Percentiles rank a stretch among this genome's conserved stretches.
Conservation (phyloP, 345 rosid species). For the Punica granatum region DNA sequence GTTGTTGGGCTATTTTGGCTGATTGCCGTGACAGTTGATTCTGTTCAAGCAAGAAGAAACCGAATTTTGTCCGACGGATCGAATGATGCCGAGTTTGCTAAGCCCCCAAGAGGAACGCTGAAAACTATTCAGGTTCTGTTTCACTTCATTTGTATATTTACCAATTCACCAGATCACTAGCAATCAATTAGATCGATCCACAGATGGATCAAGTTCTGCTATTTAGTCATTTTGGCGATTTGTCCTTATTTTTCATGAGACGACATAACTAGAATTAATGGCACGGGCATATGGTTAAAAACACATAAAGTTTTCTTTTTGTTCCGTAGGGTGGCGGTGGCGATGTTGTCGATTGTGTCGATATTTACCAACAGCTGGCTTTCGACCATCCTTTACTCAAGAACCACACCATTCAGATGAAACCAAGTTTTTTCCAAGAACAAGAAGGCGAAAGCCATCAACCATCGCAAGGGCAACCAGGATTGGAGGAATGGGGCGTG, state of each 20-base stretch:
- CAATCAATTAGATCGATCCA: no score
- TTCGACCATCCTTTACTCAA: slow-evolving; percentile 22
- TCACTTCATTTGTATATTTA: no score
- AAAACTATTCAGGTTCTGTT: not conserved
- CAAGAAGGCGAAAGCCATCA: not conserved
- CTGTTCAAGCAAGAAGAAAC: not conserved
- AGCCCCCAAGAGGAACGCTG: not conserved
- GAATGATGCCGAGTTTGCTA: not conserved
- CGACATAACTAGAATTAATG: no score
- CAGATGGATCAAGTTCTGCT: no score
- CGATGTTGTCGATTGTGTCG: slow-evolving; percentile 18
- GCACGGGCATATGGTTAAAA: no score
- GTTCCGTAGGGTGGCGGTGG: slow-evolving; percentile 6
- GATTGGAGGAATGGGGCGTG: no score
- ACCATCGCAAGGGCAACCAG: not conserved
- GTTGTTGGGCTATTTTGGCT: not conserved
- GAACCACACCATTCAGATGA: slow-evolving; percentile 16
- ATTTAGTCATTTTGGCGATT: not conserved
- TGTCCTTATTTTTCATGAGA: no score
- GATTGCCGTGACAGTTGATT: not conserved
- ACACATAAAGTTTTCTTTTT: not conserved
- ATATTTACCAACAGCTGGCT: slow-evolving; percentile 21
- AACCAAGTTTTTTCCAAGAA: not conserved
- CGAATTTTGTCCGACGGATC: not conserved
- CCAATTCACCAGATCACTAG: no score